Evolutionary conservation across 108 stramenopile genomes (phyloP).

Genomic region (Licmophora abbreviata): DNA sequence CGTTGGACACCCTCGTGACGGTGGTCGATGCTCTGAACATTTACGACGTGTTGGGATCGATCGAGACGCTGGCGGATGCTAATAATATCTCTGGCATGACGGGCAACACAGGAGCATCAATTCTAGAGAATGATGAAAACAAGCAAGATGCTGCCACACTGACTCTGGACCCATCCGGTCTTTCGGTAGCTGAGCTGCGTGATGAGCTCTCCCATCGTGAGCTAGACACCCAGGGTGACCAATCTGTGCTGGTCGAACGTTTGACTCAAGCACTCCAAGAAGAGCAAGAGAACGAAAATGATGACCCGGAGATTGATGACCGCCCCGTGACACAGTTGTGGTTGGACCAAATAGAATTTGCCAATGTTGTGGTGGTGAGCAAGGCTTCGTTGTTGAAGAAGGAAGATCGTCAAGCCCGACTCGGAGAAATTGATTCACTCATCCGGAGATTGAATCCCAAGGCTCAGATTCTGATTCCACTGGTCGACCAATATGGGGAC

Average conservation of each 20-base stretch:
- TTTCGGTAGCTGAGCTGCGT: no score
- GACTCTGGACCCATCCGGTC: background rate
- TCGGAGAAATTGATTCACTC: constrained; percentile 3
- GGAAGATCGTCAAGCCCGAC: no score
- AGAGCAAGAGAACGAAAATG: background rate
- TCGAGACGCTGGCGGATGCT: constrained; percentile 7
- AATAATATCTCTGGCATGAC: constrained; percentile 4
- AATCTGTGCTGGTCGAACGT: background rate
- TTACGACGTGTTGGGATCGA: constrained; percentile 20
- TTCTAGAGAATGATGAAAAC: background rate
- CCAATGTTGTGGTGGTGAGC: constrained; percentile 79
- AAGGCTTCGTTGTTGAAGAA: constrained; percentile 47
- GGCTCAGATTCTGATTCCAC: constrained; percentile 28
- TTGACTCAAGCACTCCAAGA: background rate
- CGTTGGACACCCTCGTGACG: constrained; percentile 79
- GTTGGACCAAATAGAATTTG: constrained; percentile 82
- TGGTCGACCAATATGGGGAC: constrained; percentile 14
- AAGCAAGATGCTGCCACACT: background rate
- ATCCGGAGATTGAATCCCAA: constrained; percentile 54
- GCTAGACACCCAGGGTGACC: background rate
- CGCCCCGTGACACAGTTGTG: constrained; percentile 48
- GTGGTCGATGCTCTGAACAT: constrained; percentile 72
- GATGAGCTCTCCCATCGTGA: background rate
- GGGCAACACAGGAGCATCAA: constrained; percentile 1
- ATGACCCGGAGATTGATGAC: background rate